phyloP scores from a whole-genome alignment of 2,329 filamentous ascomycete genomes.

The Ascochyta koolunga region DNA sequence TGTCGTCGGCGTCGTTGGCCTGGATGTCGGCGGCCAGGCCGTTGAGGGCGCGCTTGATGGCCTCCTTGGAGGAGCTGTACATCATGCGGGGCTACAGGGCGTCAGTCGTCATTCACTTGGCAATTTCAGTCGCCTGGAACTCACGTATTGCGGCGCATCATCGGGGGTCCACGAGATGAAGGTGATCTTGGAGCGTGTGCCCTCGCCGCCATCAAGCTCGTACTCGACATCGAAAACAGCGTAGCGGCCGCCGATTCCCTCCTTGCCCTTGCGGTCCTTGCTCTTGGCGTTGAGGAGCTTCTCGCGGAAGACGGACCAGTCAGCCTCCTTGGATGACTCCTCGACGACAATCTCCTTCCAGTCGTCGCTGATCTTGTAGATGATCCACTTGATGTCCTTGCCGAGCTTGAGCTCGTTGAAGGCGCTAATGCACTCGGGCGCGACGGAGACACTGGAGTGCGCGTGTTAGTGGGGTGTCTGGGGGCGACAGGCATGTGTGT shows the following conservation, averaged over 20 bases:
- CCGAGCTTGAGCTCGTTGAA: slow-evolving; percentile 85
- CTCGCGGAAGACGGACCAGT: slow-evolving; percentile 77
- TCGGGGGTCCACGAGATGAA: slow-evolving; percentile 51
- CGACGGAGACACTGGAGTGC: slow-evolving; percentile 69
- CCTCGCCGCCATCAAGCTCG: slow-evolving; percentile 72
- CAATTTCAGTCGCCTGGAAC: slow-evolving; percentile 34
- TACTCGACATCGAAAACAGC: slow-evolving; percentile 88
- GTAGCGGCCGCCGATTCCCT: slow-evolving; percentile 72
- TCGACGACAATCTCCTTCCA: slow-evolving; percentile 83
- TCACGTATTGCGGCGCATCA: slow-evolving; percentile 78
- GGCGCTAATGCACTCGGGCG: slow-evolving; percentile 69
- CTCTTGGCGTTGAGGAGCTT: slow-evolving; percentile 75
- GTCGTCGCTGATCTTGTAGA: slow-evolving; percentile 86
- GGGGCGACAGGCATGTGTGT: neutral
- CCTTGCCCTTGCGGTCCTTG: slow-evolving; percentile 69
- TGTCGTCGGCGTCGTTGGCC: slow-evolving; percentile 83
- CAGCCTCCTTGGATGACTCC: slow-evolving; percentile 68
- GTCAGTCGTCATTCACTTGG: slow-evolving; percentile 16
- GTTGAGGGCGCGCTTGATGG: slow-evolving; percentile 78
- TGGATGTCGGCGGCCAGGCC: slow-evolving; percentile 79
- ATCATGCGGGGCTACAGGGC: slow-evolving; percentile 79
- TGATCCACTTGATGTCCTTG: slow-evolving; percentile 80
- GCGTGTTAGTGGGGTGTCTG: slow-evolving; percentile 21
- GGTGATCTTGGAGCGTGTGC: slow-evolving; percentile 65
- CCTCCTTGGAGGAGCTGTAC: slow-evolving; percentile 87